Evolutionary conservation across 1,284 basidiomycete genomes (phyloP).

Genomic region (Apiotrichum gracile): DNA sequence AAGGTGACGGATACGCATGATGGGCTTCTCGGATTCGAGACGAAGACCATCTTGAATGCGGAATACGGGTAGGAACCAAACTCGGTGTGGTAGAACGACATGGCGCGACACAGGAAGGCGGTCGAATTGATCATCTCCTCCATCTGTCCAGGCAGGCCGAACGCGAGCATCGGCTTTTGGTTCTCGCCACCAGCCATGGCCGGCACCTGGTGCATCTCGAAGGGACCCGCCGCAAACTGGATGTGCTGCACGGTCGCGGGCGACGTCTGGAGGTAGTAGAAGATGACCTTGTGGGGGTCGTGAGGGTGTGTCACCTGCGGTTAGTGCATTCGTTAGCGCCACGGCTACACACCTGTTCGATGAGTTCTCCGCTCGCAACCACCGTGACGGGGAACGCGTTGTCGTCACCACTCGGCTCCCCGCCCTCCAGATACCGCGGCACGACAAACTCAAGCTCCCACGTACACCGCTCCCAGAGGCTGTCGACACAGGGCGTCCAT

Average conservation of each 20-base stretch:
- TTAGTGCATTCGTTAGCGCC: neutral
- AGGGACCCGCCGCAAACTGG: conserved; percentile 91
- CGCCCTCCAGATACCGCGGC: conserved; percentile 73
- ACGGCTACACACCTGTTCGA: conserved; percentile 68
- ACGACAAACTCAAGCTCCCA: conserved; percentile 99
- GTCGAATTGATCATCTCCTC: conserved; percentile 62
- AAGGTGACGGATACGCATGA: conserved; percentile 81
- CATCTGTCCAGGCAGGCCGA: conserved; percentile 79
- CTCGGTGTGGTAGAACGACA: conserved; percentile 86
- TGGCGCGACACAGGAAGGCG: conserved; percentile 74
- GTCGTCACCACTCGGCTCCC: conserved; percentile 49
- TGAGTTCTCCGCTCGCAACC: conserved; percentile 86
- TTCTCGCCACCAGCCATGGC: conserved; percentile 50
- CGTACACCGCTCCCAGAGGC: conserved; percentile 91
- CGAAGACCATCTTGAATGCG: conserved; percentile 93
- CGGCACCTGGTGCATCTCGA: conserved; percentile 71
- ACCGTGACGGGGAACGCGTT: conserved; percentile 70
- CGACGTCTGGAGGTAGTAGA: conserved; percentile 81
- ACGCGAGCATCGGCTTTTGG: conserved; percentile 84
- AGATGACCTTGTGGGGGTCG: conserved; percentile 90
- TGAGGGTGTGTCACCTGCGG: conserved; percentile 82
- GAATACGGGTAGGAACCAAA: conserved; percentile 95
- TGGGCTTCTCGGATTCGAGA: conserved; percentile 74
- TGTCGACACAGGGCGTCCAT: conserved; percentile 97
- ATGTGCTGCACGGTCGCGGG: conserved; percentile 93